Evolutionary conservation across 768 basidiomycete species (phyloP), one percentile per base, ranked within the genome.

Genomic region (Thelephora ganbajun): DNA sequence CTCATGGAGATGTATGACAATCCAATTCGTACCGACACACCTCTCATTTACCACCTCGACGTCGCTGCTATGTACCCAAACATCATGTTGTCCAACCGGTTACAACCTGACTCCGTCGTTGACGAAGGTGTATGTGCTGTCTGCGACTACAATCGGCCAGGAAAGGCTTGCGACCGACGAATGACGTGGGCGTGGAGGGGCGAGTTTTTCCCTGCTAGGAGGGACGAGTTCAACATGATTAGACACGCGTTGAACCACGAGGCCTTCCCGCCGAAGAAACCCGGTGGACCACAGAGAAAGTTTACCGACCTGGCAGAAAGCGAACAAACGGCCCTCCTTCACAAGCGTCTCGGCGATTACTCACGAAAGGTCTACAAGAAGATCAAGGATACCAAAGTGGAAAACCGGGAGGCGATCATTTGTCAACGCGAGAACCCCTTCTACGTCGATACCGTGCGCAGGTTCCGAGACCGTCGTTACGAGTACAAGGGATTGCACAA

Each of bases 41-140:
- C 96, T 0, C 78, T 98, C 53, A 98, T 99, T 59, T 99, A 99
- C 65, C 96, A 99, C 63, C 66, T 98, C 57, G 96, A 99, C 58
- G 96, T 99, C 52, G 96, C 96, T 2, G 96, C 96, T 53, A 99
- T 99, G 96, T 98, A 99, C 62, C 96, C 96, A 48, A 99, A 98
- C 64, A 98, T 99, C 77, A 99, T 99, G 96, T 82, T 99, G 70
- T 97, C 93, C 14, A 99, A 99, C 61, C 88, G 96, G 33, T 73
- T 99, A 2, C 96, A 99, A 56, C 96, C 96, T 2, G 96, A 99
- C 65, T 96, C 96, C 1, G 86, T 98, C 68, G 84, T 97, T 9
- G 90, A 93, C 57, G 96, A 98, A 62, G 80, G 94, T 16, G 84
- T 83, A 14, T 99, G 96, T 58, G 96, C 96, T 1, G 92, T 97